Evolutionary conservation across 805 yeast species (phyloP).

Genomic region (Schwanniomyces yamadae): DNA sequence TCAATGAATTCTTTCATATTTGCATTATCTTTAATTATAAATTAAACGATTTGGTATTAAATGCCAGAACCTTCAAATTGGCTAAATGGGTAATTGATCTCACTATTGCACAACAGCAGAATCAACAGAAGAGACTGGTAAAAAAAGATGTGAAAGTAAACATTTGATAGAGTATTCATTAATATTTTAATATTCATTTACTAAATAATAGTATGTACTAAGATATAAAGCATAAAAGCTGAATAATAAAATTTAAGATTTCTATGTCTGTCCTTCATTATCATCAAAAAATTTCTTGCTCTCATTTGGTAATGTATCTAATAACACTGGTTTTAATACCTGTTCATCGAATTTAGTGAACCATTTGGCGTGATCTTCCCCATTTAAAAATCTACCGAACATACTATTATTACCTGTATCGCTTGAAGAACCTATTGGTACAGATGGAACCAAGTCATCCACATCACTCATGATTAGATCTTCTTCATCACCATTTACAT

Average conservation of each 20-base stretch:
- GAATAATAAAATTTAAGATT: too few relatives aligned
- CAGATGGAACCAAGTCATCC: conserved; percentile 27
- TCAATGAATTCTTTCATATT: conserved; percentile 62
- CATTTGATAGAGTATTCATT: neutral
- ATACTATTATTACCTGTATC: conserved; percentile 24
- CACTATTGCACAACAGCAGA: conserved; percentile 48
- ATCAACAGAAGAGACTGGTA: conserved; percentile 6
- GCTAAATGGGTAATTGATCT: conserved; percentile 74
- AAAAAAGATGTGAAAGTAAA: neutral
- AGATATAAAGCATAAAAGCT: neutral
- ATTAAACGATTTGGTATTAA: conserved; percentile 61
- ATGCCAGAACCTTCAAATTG: conserved; percentile 61
- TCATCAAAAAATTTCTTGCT: conserved; percentile 10
- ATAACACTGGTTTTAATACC: conserved; percentile 85
- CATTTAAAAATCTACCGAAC: conserved; percentile 42
- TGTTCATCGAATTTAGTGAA: conserved; percentile 91
- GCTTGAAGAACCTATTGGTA: conserved; percentile 2
- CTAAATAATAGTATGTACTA: neutral
- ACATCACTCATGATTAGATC: conserved; percentile 29
- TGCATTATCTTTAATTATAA: conserved; percentile 62
- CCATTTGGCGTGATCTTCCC: conserved; percentile 85
- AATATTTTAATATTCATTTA: neutral
- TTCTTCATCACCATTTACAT: conserved; percentile 22
- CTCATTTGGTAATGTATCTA: conserved; percentile 53
- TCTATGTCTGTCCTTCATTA: conserved; percentile 2